Conservation (phyloP, 2,329 filamentous ascomycete species). For the Botrytis elliptica region DNA sequence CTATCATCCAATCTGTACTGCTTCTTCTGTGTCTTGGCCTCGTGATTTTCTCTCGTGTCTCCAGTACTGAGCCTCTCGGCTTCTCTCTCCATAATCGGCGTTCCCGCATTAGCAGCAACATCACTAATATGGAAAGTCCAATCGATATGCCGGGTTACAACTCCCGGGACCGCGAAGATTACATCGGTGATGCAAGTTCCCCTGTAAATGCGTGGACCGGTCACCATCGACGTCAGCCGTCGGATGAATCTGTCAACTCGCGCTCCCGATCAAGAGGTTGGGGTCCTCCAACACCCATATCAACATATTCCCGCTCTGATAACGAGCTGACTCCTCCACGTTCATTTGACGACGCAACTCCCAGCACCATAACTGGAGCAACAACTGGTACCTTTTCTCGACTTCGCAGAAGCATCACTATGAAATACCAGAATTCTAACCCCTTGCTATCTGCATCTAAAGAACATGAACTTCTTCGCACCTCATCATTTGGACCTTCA, state of each 20-base stretch:
- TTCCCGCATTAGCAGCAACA: conserved; percentile 25
- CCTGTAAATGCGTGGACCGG: background rate
- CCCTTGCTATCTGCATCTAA: conserved; percentile 7
- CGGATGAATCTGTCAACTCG: conserved; percentile 22
- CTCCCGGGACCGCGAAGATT: conserved; percentile 14
- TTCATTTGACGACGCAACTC: background rate
- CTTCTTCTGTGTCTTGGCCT: conserved; percentile 83
- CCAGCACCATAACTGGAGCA: background rate
- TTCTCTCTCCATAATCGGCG: conserved; percentile 28
- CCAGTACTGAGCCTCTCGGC: conserved; percentile 37
- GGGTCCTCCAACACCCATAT: conserved; percentile 25
- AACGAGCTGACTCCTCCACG: conserved; percentile 23
- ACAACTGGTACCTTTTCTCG: conserved; percentile 18
- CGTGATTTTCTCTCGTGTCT: conserved; percentile 71
- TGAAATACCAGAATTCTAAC: conserved; percentile 10
- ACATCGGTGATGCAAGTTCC: background rate
- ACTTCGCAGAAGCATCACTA: conserved; percentile 17
- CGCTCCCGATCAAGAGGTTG: conserved; percentile 20
- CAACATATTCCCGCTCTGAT: conserved; percentile 24
- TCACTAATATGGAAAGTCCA: conserved; percentile 30
- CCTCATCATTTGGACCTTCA: conserved; percentile 13
- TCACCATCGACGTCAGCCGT: conserved; percentile 17
- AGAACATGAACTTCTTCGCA: conserved; percentile 15
- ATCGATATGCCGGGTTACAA: conserved; percentile 31
- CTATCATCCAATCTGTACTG: conserved; percentile 84